Percentiles rank a stretch among this genome's conserved stretches.
These are phyloP conservation scores for Colletotrichum karsti DNA, from an alignment of 2,329 filamentous ascomycete genomes.

Conservation along the genomic window DNA sequence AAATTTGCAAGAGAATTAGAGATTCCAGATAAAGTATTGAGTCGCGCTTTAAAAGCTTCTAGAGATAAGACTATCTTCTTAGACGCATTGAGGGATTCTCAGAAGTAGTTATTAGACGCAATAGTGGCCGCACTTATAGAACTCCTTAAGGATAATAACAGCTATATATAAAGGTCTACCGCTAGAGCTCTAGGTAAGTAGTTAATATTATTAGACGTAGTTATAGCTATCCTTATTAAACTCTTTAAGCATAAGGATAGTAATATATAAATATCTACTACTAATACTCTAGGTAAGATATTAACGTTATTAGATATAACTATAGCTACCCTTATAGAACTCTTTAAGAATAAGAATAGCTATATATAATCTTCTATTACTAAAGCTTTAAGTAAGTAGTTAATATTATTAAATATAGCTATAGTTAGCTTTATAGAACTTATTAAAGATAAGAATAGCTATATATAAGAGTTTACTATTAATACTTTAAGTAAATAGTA, in stretches of 20 bases:
- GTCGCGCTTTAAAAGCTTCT: slow-evolving; percentile 7
- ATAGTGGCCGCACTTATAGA: neutral
- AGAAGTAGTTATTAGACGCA: neutral
- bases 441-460: no score
- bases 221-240: no score
- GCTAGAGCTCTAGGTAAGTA: neutral
- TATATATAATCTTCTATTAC: neutral
- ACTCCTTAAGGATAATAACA: neutral
- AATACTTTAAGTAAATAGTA: no score
- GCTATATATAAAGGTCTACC: neutral
- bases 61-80: neutral
- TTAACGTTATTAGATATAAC: no score
- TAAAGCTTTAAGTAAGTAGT: neutral
- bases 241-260: no score
- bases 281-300: no score
- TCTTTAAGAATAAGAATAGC: neutral
- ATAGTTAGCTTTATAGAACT: no score
- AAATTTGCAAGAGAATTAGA: slow-evolving; percentile 27
- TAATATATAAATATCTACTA: no score
- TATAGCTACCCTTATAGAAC: no score
- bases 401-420: neutral
- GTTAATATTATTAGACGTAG: neutral
- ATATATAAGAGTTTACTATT: no score
- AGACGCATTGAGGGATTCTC: neutral
- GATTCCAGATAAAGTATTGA: slow-evolving; percentile 27